phyloP scores from a whole-genome alignment of 352 stramenopile genomes.

The Globisporangium middletonii region DNA sequence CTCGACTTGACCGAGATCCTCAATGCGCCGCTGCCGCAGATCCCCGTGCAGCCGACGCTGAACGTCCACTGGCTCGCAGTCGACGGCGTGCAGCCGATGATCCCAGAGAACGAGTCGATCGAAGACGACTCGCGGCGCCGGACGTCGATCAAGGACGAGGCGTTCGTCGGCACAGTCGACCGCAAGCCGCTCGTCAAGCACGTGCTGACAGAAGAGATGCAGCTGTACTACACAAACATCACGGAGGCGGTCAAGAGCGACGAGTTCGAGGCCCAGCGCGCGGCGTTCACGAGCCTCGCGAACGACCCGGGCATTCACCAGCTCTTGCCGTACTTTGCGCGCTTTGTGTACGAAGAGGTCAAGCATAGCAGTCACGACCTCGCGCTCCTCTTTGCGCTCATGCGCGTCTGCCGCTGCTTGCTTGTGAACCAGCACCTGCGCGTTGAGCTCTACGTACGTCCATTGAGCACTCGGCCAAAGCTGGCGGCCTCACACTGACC shows the following conservation, averaged over 20 bases:
- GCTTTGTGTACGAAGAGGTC: constrained; percentile 85
- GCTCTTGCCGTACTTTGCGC: constrained; percentile 85
- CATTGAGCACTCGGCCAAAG: neutral
- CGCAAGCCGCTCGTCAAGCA: constrained; percentile 81
- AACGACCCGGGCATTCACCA: constrained; percentile 87
- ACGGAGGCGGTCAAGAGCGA: constrained; percentile 76
- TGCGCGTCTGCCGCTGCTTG: constrained; percentile 86
- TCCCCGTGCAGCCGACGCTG: constrained; percentile 62
- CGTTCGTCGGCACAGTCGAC: constrained; percentile 59
- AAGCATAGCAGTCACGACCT: constrained; percentile 84
- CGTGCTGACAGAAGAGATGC: constrained; percentile 86
- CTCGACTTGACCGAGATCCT: constrained; percentile 62
- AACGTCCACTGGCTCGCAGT: constrained; percentile 83
- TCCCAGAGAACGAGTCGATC: constrained; percentile 78
- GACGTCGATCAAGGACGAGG: constrained; percentile 75
- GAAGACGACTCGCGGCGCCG: constrained; percentile 61
- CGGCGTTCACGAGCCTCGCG: constrained; percentile 71
- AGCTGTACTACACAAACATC: constrained; percentile 87
- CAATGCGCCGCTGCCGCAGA: constrained; percentile 65
- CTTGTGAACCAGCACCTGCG: constrained; percentile 89
- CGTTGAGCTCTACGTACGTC: constrained; percentile 90
- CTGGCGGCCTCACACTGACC: neutral
- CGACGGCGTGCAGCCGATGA: constrained; percentile 74
- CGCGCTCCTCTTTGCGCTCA: constrained; percentile 72
- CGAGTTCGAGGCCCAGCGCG: constrained; percentile 65